phyloP scores from a whole-genome alignment of 768 basidiomycete species.

The Lentinula raphanica region DNA sequence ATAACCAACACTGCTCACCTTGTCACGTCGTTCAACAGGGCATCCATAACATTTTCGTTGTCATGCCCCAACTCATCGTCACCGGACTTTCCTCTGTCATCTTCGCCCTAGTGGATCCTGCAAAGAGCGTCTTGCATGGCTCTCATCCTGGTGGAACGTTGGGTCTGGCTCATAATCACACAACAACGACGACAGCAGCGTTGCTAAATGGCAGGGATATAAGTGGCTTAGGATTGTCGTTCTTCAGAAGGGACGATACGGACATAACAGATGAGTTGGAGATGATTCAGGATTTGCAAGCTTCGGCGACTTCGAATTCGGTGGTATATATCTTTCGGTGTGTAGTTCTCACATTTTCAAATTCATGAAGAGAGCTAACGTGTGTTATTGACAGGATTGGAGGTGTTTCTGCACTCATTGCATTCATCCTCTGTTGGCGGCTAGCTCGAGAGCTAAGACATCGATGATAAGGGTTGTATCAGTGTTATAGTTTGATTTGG shows the following conservation, averaged over 20 bases:
- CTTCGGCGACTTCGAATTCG: constrained; percentile 47
- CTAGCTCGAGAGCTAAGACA: constrained; percentile 50
- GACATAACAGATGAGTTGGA: constrained; percentile 8
- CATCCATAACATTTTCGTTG: constrained; percentile 92
- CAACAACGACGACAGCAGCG: no score
- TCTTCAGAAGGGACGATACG: neutral
- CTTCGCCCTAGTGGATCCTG: constrained; percentile 80
- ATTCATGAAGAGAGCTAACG: neutral
- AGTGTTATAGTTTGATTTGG: no score
- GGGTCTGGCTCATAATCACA: constrained; percentile 18
- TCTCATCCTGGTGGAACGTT: neutral
- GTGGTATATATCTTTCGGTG: constrained; percentile 79
- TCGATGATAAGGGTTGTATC: constrained; percentile 22
- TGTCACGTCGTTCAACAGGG: constrained; percentile 44
- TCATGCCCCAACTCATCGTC: constrained; percentile 91
- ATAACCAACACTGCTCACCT: neutral
- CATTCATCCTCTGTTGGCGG: constrained; percentile 49
- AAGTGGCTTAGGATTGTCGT: no score
- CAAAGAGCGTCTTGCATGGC: constrained; percentile 36
- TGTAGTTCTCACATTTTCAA: constrained; percentile 21
- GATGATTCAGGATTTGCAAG: constrained; percentile 17
- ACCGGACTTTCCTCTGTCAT: constrained; percentile 81
- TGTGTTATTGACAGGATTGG: constrained; percentile 38
- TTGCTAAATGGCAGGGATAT: no score
- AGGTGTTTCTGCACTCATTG: constrained; percentile 48